A percentile compares a stretch with the other conserved stretches of the same genome.
These are phyloP conservation scores for Daphne laureola DNA, from an alignment of 441 rosid species.

Conservation along the genomic window DNA sequence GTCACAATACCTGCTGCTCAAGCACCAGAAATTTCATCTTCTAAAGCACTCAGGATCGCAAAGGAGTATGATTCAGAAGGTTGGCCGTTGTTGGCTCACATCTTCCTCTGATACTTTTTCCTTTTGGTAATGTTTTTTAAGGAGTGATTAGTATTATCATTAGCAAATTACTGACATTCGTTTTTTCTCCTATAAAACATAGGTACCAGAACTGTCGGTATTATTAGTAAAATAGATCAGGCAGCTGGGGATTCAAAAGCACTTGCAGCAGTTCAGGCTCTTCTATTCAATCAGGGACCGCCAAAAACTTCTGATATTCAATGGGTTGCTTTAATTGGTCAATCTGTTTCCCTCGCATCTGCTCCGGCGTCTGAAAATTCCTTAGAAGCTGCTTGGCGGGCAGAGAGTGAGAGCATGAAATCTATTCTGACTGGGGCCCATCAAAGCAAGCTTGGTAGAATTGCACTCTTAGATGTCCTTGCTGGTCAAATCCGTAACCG, in stretches of 20 bases:
- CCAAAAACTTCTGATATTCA: conserved; percentile 83
- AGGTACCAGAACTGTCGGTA: conserved; percentile 94
- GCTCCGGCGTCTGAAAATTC: conserved; percentile 73
- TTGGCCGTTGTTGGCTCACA: conserved; percentile 13
- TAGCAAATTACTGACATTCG: not conserved
- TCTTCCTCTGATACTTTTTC: not conserved
- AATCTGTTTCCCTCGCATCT: conserved; percentile 83
- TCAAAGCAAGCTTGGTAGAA: conserved; percentile 82
- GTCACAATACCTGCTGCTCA: conserved; percentile 80
- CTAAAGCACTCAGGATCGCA: conserved; percentile 74
- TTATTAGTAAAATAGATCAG: conserved; percentile 91
- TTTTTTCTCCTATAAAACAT: conserved; percentile 12
- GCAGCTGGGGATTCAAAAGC: conserved; percentile 82
- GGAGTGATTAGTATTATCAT: too few species aligned
- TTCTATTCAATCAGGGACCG: conserved; percentile 78
- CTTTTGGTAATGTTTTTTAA: not conserved
- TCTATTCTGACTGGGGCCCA: conserved; percentile 79
- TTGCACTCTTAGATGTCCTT: conserved; percentile 79
- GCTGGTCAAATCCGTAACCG: conserved; percentile 85
- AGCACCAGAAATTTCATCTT: conserved; percentile 83
- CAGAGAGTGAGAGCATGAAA: conserved; percentile 88
- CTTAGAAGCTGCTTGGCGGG: conserved; percentile 94
- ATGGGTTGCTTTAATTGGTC: conserved; percentile 97
- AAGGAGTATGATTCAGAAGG: conserved; percentile 84
- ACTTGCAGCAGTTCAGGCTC: conserved; percentile 90